Conservation (phyloP, 179 eudicot genomes). For the Vitellaria paradoxa region DNA sequence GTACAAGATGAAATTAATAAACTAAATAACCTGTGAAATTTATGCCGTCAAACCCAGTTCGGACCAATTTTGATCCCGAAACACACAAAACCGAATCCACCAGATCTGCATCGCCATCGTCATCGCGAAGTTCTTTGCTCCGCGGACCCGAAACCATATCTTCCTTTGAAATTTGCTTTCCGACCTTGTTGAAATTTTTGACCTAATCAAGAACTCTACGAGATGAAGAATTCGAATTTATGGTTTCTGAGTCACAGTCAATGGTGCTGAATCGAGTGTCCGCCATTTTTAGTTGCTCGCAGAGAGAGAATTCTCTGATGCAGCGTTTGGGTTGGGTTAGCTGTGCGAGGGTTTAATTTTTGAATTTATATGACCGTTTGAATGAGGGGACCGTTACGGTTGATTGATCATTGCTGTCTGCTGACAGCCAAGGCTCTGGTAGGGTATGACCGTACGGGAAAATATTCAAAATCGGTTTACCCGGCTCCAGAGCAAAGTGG, state of each 20-base stretch:
- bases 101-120: constrained; percentile 2
- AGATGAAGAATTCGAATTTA: constrained; percentile 2
- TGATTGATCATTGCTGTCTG: too few relatives aligned
- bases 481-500: too few relatives aligned
- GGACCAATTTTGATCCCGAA: constrained; percentile 41
- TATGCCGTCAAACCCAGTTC: constrained; percentile 34
- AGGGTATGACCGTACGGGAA: too few relatives aligned
- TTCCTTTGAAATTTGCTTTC: constrained; percentile 1
- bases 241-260: background rate
- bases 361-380: too few relatives aligned
- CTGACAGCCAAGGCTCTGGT: too few relatives aligned
- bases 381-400: too few relatives aligned
- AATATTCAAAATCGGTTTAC: too few relatives aligned
- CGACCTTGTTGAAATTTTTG: background rate
- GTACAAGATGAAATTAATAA: background rate
- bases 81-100: constrained; percentile 43
- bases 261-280: background rate
- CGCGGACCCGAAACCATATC: background rate
- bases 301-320: background rate
- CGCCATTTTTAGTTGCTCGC: background rate
- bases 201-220: background rate
- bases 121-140: background rate
- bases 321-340: too few relatives aligned
- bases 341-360: too few relatives aligned
- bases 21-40: constrained; percentile 38